phyloP scores from a whole-genome alignment of 108 stramenopile species.

The Schizochytrium sp. region DNA sequence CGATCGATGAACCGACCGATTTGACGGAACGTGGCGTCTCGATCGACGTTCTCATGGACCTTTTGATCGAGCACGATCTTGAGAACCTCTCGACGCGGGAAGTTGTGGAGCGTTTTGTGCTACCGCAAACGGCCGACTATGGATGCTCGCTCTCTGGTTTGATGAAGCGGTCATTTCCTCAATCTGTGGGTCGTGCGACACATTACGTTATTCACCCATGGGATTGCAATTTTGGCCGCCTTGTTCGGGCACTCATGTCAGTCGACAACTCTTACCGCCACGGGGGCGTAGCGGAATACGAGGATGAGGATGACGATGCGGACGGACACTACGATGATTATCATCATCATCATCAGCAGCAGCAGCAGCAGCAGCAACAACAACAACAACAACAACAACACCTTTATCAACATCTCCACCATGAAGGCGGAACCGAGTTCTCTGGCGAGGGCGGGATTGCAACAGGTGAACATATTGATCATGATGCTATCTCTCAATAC shows the following conservation, averaged over 20 bases:
- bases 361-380: too few species aligned
- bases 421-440: background rate
- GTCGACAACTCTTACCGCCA: background rate
- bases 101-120: background rate
- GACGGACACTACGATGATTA: too few species aligned
- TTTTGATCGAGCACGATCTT: background rate
- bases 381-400: background rate
- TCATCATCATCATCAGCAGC: too few species aligned
- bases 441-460: background rate
- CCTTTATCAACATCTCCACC: background rate
- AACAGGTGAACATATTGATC: background rate
- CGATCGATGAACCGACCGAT: background rate
- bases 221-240: background rate
- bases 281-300: background rate
- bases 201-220: background rate
- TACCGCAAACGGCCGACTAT: background rate
- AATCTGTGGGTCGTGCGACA: background rate
- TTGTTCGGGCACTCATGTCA: background rate
- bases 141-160: background rate
- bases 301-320: background rate
- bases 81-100: background rate
- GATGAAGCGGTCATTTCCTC: background rate
- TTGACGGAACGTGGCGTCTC: background rate
- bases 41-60: background rate
- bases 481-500: background rate